Evolutionary conservation across 306 rosid genomes (phyloP), one percentile per base, ranked within the genome.

Genomic region (Rosa rugosa): DNA sequence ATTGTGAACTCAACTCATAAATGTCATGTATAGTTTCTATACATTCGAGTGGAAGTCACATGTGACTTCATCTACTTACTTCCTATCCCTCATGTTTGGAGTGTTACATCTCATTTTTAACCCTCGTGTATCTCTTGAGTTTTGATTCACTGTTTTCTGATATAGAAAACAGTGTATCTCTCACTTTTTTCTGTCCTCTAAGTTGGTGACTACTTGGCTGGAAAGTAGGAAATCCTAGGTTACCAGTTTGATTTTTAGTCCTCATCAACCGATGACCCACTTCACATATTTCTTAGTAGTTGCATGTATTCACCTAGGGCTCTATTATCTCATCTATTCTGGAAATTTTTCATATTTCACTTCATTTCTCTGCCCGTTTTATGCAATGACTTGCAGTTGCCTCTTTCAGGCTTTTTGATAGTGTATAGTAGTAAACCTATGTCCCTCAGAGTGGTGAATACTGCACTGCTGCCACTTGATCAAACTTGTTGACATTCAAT

Each of bases 401-500:
- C 16, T 25, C 49, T 5, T 20, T 54, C 41, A n/a, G 62, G 62
- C 27, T 22, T 56, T 31, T 57, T 76, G 56, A 71, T 65, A 23
- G 57, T 4, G 34, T 49, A 70, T 14, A 6, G 11, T 71, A 75
- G 25, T 40, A 27, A 13, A 47, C 56, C 11, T 36, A 18, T 23
- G 27, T 62, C 71, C 67, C 41, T 69, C 31, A 5, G 46, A 45
- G 65, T 31, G 23, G 44, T 6, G 57, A 68, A 23, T 68, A 40
- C n/a, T 25, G 10, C 11, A 23, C 56, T 44, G 73, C 73, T 42
- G 57, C 63, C 13, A 25, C 34, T 27, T 66, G 22, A 80, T 77
- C 69, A 79, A 76, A 79, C 51, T 51, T 22, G 73, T 40, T 50
- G 62, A 45, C 75, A 23, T 5, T 79, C 51, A 34, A n/a, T 62